Percentiles rank a stretch among this genome's conserved stretches.
phyloP scores from a whole-genome alignment of 306 rosid genomes.

The Cicer chorassanicum region DNA sequence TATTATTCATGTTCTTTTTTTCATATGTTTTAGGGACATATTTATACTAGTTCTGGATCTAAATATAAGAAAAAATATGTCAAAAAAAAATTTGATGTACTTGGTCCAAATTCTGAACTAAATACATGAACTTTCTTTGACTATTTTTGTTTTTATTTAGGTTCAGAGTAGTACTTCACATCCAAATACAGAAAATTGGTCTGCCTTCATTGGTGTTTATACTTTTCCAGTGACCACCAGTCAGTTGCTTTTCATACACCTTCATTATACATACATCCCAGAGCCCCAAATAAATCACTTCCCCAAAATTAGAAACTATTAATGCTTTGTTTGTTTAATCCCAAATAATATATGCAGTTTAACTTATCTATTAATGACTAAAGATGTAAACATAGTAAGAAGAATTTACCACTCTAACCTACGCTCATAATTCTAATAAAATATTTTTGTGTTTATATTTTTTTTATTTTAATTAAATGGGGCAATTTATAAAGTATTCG shows the following conservation, averaged over 20 bases:
- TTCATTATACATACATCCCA: background rate
- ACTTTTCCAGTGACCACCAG: too few relatives aligned
- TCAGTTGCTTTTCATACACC: constrained; percentile 17
- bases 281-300: background rate
- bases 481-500: background rate
- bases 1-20: constrained; percentile 18
- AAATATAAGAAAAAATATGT: too few relatives aligned
- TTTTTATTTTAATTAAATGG: background rate
- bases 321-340: constrained; percentile 6
- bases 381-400: background rate
- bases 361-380: background rate
- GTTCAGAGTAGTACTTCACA: background rate
- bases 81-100: too few relatives aligned
- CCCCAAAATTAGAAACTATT: background rate
- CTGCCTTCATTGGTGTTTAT: too few relatives aligned
- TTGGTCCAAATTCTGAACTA: too few relatives aligned
- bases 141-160: too few relatives aligned
- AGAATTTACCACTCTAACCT: background rate
- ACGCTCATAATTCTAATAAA: too few relatives aligned
- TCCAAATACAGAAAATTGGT: background rate
- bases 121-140: too few relatives aligned
- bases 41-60: too few relatives aligned
- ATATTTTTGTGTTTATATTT: too few relatives aligned
- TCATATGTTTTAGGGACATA: background rate
- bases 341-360: background rate